Evolutionary conservation across 2,329 filamentous ascomycete species (phyloP).

Genomic region (Clarireedia monteithiana): DNA sequence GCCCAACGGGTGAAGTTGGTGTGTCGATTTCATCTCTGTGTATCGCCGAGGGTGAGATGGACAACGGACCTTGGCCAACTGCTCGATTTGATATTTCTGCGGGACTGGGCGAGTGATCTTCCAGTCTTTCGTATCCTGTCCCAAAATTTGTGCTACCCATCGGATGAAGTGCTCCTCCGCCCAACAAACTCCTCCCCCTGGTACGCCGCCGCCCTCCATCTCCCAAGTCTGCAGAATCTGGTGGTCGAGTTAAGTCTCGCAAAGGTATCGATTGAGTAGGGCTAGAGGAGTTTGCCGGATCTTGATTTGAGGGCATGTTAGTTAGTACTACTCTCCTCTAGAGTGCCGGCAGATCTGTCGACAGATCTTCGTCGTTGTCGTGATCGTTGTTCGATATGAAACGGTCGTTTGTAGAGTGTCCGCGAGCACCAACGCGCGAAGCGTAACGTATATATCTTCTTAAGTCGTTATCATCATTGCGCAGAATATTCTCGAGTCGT

Average conservation of each 20-base stretch:
- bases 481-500: not conserved
- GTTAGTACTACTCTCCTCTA: constrained; percentile 15
- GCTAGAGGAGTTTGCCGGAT: constrained; percentile 35
- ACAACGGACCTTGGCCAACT: constrained; percentile 9
- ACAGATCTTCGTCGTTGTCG: not conserved
- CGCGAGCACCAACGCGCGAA: constrained; percentile 9
- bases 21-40: constrained; percentile 17
- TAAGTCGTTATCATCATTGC: constrained; percentile 16
- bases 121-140: constrained; percentile 27
- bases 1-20: constrained; percentile 24
- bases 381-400: constrained; percentile 9
- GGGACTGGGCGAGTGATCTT: constrained; percentile 25
- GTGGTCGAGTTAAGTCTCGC: constrained; percentile 45
- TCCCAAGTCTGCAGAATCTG: constrained; percentile 24
- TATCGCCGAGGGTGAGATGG: constrained; percentile 7
- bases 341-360: not conserved
- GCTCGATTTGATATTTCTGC: constrained; percentile 12
- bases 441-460: constrained; percentile 5
- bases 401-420: not conserved
- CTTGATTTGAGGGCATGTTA: constrained; percentile 41
- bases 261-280: constrained; percentile 61
- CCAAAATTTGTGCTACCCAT: constrained; percentile 17
- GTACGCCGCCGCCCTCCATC: constrained; percentile 22
- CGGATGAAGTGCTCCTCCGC: constrained; percentile 20
- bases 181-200: constrained; percentile 28